Conservation (phyloP, 768 basidiomycete species). For the Macrolepiota dolichaula region DNA sequence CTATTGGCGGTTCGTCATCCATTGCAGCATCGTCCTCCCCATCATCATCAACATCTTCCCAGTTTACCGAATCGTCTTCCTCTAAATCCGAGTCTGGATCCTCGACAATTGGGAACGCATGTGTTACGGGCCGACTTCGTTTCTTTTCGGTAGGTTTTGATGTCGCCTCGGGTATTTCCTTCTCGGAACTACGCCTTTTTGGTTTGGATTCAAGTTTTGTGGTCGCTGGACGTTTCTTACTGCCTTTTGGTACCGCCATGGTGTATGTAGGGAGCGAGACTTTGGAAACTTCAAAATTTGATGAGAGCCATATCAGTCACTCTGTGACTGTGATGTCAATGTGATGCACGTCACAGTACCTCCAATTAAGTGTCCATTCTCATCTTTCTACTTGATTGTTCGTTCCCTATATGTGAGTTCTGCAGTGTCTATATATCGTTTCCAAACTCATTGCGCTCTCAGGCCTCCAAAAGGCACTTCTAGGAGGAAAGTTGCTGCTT, state of each 20-base stretch:
- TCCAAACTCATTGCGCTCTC: not conserved
- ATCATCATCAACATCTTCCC: slow-evolving; percentile 33
- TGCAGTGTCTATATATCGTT: not conserved
- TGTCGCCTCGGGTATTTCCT: slow-evolving; percentile 17
- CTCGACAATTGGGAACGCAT: slow-evolving; percentile 21
- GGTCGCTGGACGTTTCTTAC: slow-evolving; percentile 44
- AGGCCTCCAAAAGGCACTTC: slow-evolving; percentile 45
- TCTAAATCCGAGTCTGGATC: slow-evolving; percentile 39
- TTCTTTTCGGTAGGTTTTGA: slow-evolving; percentile 39
- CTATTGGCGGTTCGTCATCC: slow-evolving; percentile 22
- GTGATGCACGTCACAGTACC: not conserved
- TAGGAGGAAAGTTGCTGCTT: slow-evolving; percentile 36
- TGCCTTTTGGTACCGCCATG: slow-evolving; percentile 41
- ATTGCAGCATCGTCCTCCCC: slow-evolving; percentile 28
- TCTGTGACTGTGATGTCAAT: not conserved
- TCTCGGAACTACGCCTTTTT: slow-evolving; percentile 52
- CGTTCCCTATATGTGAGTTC: slow-evolving; percentile 7
- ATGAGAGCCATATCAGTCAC: slow-evolving; percentile 8
- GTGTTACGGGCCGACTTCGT: slow-evolving; percentile 62
- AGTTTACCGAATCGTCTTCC: slow-evolving; percentile 29
- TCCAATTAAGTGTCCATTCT: not conserved
- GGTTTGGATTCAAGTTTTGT: slow-evolving; percentile 42
- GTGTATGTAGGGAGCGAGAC: not conserved
- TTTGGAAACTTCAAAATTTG: slow-evolving; percentile 1
- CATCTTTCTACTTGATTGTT: not conserved